These are phyloP conservation scores for Myriosclerotinia curreyana DNA, from an alignment of 2,329 filamentous ascomycete species.

Conservation along the genomic window DNA sequence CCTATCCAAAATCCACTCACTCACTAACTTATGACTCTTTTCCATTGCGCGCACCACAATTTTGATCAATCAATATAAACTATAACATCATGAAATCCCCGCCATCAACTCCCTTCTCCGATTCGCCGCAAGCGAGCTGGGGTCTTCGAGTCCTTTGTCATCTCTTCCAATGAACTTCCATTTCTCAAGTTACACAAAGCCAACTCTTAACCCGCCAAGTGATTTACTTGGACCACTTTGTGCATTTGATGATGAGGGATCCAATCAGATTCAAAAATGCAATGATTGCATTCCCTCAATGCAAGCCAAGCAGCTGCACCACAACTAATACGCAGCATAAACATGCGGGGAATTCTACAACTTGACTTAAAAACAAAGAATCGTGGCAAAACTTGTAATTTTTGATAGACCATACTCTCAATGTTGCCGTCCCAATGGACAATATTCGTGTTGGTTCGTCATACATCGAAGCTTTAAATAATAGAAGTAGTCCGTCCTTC, in stretches of 20 bases:
- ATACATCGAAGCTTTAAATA: constrained; percentile 10
- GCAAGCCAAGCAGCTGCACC: neutral
- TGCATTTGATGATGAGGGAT: neutral
- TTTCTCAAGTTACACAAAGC: neutral
- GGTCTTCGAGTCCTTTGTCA: constrained; percentile 1
- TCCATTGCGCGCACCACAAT: neutral
- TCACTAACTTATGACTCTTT: neutral
- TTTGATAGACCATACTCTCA: neutral
- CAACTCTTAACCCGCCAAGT: constrained; percentile 5
- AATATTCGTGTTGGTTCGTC: neutral
- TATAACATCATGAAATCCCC: constrained; percentile 16
- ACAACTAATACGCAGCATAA: neutral
- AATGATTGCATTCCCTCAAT: neutral
- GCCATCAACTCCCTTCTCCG: neutral
- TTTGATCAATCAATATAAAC: neutral
- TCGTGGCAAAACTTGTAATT: neutral
- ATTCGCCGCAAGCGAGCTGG: constrained; percentile 8
- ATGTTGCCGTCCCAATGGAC: neutral
- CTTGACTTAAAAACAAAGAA: constrained; percentile 9
- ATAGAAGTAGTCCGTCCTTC: constrained; percentile 10
- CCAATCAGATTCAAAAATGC: neutral
- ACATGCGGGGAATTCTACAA: neutral
- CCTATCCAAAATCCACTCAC: neutral
- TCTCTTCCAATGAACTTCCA: neutral
- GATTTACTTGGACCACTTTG: neutral